Evolutionary conservation across 148 eudicot genomes (phyloP), one percentile per base, ranked within the genome.

Genomic region (Cornus kousa): DNA sequence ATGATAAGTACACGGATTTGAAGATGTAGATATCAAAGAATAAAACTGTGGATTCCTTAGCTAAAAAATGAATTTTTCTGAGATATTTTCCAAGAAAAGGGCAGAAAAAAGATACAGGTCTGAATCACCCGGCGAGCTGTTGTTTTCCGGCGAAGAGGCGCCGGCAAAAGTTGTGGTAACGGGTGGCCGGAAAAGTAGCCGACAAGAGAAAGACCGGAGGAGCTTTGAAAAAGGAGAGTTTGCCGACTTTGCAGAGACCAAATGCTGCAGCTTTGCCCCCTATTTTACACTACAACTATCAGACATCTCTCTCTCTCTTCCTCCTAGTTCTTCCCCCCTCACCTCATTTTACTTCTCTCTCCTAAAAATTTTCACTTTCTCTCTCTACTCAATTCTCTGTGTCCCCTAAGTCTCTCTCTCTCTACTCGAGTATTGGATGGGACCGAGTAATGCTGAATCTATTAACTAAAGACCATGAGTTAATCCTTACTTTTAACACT

Each of bases 221-320:
- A 65, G 80, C 76, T 75, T 69, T 64, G 76, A 65, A 77, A 80
- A 82, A 76, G 67, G 78, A 78, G 57, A 75, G 43, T 69, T 68
- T 83, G 85, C 74, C 82, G 82, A 82, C 87, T 82, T 80, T 75
- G 78, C 77, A 81, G 80, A 84, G 93, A 90, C 90, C 88, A 85
- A 75, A 81, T 85, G 86, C 80, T 85, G 88, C 76, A 74, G 73
- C 68, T 83, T 67, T 67, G 33, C 35, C 70, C 88, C 88, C 92
- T 87, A 76, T 74, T 22, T 73, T 65, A 53, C 85, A 79, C 88
- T 77, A 85, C 92, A 85, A 16, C 31, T 22, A 57, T 73, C 82
- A 78, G 88, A 87, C 90, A 83, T 76, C 76, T 82, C 73, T 72
- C 80, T 85, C 67, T 69, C 68, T 74, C 13, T 31, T 57, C 73